A percentile compares a stretch with the other conserved stretches of the same genome.
phyloP scores from a whole-genome alignment of 2,329 filamentous ascomycete species.

The Tolypocladium paradoxum region DNA sequence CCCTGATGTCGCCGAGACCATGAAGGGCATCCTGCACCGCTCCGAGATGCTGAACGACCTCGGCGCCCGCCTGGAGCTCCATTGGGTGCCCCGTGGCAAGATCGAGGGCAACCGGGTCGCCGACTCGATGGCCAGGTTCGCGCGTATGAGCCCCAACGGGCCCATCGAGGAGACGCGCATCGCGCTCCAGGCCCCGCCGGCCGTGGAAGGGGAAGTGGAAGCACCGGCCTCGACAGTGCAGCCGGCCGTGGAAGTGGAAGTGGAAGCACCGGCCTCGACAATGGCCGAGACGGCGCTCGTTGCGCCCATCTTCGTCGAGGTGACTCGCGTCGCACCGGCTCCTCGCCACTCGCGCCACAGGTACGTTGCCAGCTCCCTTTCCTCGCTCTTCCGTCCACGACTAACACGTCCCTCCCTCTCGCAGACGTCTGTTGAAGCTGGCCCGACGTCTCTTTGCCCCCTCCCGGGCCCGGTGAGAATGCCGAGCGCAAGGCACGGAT shows the following conservation, averaged over 20 bases:
- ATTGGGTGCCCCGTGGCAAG: slow-evolving; percentile 8
- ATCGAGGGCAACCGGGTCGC: slow-evolving; percentile 6
- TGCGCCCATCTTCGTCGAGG: not conserved
- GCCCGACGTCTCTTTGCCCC: not conserved
- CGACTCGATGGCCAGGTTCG: not conserved
- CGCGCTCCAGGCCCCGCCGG: not conserved
- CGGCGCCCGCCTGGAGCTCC: slow-evolving; percentile 5
- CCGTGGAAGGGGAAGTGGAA: not conserved
- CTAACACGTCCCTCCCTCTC: not conserved
- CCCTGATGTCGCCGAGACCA: not conserved
- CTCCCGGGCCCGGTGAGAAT: not conserved
- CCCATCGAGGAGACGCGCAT: not conserved
- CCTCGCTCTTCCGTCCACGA: too few relatives aligned
- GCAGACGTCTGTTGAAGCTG: not conserved
- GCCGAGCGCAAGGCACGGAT: not conserved
- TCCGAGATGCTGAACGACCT: not conserved
- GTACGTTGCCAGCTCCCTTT: too few relatives aligned
- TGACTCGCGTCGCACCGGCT: not conserved
- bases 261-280: not conserved
- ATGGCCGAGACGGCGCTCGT: too few relatives aligned
- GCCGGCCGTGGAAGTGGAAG: not conserved
- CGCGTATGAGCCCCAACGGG: not conserved
- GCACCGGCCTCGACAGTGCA: not conserved
- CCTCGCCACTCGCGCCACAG: not conserved
- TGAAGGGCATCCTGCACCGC: not conserved